Base-by-base conservation (phyloP, 345 rosid species). In the Cochlearia excelsa region DNA sequence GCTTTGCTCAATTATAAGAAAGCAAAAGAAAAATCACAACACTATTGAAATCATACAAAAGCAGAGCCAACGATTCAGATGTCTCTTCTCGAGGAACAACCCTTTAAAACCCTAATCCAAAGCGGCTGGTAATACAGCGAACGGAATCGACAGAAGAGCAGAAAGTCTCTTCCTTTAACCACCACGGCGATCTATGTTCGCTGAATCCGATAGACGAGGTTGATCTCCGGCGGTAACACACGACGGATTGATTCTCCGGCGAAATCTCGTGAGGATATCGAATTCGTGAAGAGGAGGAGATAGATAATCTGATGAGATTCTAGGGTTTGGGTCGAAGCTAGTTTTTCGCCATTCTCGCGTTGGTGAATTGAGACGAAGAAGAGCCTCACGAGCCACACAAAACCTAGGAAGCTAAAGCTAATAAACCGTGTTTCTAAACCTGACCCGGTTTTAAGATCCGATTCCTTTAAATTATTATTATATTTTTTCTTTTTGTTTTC, bases 31-130 rank as follows among this genome's bases (percentile, higher is more conserved):
- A 39, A 46, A 45, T 42, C 61, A 43, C 38, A 69, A 33, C 46
- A 31, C 62, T 39, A 54, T 9, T 23, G 37, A 69, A 16, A 47
- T 6, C 73, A 61, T 48, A 69, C 63, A 69, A 69, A 35, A 61
- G 68, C 28, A 54, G 23, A 16, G 46, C 67, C 61, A 53, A 53
- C 43, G 61, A 52, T 47, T 37, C 47, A 10, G 43, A 35, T 43
- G 8, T 45, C 37, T 33, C 58, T 57, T 50, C 27, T 28, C 46
- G 65, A 61, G 35, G 56, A 68, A 61, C 73, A 69, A 61, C 52
- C 68, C 62, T 54, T 33, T 31, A 59, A 41, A 60, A 54, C 68
- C 73, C 63, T 31, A 69, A 55, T 48, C 52, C 68, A 61, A 16
- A 69, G 59, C 45, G 50, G 39, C 30, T 54, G 62, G 31, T 40